Percentiles rank a stretch among this genome's conserved stretches.
Conservation (phyloP, 2,329 filamentous ascomycete species). For the Thielaviopsis cerberus region DNA sequence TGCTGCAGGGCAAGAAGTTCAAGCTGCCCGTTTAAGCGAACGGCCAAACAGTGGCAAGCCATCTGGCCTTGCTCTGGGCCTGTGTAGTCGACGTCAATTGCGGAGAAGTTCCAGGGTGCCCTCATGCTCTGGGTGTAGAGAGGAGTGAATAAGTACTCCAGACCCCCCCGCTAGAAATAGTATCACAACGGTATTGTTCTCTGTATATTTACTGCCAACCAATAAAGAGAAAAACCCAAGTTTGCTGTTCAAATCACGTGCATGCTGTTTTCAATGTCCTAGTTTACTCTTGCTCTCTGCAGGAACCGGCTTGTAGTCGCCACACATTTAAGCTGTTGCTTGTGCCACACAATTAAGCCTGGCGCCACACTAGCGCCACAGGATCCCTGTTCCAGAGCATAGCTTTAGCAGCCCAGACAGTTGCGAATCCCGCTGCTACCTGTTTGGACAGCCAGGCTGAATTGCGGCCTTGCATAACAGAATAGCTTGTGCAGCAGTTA, state of each 20-base stretch:
- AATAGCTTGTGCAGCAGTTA: background rate
- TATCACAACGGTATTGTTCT: background rate
- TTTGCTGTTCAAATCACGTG: background rate
- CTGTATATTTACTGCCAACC: background rate
- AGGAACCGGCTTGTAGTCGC: background rate
- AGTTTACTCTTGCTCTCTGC: background rate
- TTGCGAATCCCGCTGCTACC: slow-evolving; percentile 12
- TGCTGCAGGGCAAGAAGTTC: slow-evolving; percentile 75
- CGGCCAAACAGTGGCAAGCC: background rate
- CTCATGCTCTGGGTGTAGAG: background rate
- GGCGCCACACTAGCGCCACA: slow-evolving; percentile 5
- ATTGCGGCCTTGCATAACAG: slow-evolving; percentile 9
- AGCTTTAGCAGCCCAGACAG: background rate
- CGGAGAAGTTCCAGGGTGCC: no score
- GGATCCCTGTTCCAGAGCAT: background rate
- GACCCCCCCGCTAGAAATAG: background rate
- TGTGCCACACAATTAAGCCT: background rate
- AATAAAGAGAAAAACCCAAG: background rate
- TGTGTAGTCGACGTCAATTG: background rate
- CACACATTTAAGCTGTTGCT: background rate
- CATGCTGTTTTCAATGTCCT: background rate
- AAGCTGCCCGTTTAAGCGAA: slow-evolving; percentile 53
- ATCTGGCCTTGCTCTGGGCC: background rate
- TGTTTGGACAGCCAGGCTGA: slow-evolving; percentile 10
- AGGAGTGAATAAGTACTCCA: background rate